Base-by-base conservation (phyloP, 805 yeast species). In the Sugiyamaella valdiviana region DNA sequence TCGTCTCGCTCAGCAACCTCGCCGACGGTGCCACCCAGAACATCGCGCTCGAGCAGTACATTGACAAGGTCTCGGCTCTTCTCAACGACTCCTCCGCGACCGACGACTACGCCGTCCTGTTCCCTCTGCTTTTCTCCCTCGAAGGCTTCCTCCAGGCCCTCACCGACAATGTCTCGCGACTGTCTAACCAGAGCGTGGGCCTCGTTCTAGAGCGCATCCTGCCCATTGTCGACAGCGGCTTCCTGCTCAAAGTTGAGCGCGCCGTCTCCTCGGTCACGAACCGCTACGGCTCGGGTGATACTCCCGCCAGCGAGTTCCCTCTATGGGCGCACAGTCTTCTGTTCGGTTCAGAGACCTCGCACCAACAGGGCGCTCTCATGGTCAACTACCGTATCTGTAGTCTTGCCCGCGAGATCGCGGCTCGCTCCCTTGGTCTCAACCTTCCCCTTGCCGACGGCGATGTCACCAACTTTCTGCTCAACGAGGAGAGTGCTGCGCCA, bases 121-220 rank as follows among this genome's bases (percentile, higher is more conserved):
- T 39, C 16, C 15, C 44, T 6, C 15, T 15, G 36, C 55, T 47
- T 32, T 69, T 46, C 56, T 65, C 59, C 21, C 45, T 56, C 44
- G 63, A 48, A 49, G 70, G 54, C 52, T 72, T 57, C 53, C 57
- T 71, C 46, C 65, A 64, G 44, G 70, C 67, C 9, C 54, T 65
- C 29, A 48, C 56, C 3, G 44, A 39, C 9, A 29, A 42, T 29
- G 45, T 49, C n/a, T 19, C 36, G n/a, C 17, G 29, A 2, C 23
- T 54, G 39, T 24, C 49, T 14, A 44, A 44, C 12, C 42, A 24
- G 16, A 44, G 44, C 29, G 22, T 44, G 16, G 45, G 36, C 15
- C 26, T 22, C 5, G 24, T 55, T 36, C 37, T 56, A 10, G 22
- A 45, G 16, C 29, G 40, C 35, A 29, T 57, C 21, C 40, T 44